Conservation (phyloP, 352 stramenopile species). For the Aphanomyces euteiches region DNA sequence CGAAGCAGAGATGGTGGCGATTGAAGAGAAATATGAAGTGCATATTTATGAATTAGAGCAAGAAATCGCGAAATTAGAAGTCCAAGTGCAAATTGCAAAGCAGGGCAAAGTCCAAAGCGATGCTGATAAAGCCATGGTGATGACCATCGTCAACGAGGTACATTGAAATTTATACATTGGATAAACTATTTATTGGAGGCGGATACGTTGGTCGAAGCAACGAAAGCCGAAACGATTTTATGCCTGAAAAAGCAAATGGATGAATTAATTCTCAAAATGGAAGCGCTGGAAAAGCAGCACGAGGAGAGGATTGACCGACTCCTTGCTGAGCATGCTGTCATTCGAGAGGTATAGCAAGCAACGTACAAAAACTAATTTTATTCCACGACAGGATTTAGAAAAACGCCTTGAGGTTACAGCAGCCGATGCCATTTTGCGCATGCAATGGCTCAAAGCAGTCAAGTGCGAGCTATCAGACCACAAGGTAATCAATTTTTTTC, state of each 20-base stretch:
- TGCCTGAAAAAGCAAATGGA: constrained; percentile 38
- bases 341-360: constrained; percentile 30
- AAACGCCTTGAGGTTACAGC: constrained; percentile 30
- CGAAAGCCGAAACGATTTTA: constrained; percentile 21
- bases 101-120: constrained; percentile 14
- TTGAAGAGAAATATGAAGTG: constrained; percentile 50
- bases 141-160: constrained; percentile 13
- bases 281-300: constrained; percentile 23
- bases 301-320: constrained; percentile 37
- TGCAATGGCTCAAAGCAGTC: constrained; percentile 65
- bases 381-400: constrained; percentile 39
- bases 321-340: constrained; percentile 40
- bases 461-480: constrained; percentile 62
- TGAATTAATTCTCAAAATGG: constrained; percentile 33
- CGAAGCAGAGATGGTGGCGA: constrained; percentile 43
- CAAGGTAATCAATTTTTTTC: constrained; percentile 30
- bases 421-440: constrained; percentile 19
- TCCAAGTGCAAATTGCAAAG: neutral
- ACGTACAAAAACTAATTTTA: neutral
- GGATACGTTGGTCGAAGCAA: constrained; percentile 19
- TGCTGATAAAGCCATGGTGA: neutral
- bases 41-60: constrained; percentile 42
- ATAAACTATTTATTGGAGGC: constrained; percentile 1
- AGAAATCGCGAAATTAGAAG: constrained; percentile 40
- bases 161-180: neutral